Evolutionary conservation across 257 asterid species (phyloP).

Genomic region (Voacanga thouarsii): DNA sequence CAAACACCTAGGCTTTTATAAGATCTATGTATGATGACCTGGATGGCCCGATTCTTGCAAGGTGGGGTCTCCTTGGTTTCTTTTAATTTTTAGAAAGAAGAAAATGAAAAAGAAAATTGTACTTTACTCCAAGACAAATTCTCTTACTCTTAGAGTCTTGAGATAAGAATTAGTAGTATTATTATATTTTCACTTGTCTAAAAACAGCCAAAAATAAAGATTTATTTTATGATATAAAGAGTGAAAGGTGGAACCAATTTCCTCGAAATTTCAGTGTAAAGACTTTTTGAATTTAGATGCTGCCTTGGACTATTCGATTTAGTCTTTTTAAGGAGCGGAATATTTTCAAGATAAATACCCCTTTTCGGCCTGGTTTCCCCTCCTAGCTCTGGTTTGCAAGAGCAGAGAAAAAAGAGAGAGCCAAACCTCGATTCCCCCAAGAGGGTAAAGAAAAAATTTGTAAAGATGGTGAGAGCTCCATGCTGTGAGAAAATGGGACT

Average conservation of each 20-base stretch:
- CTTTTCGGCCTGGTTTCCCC: slow-evolving; percentile 22
- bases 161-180: neutral
- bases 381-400: slow-evolving; percentile 11
- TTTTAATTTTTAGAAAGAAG: neutral
- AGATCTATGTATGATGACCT: slow-evolving; percentile 2
- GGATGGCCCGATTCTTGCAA: neutral
- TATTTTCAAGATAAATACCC: slow-evolving; percentile 45
- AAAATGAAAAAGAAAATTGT: neutral
- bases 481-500: slow-evolving; percentile 81
- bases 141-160: neutral
- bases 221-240: neutral
- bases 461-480: slow-evolving; percentile 81
- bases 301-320: slow-evolving; percentile 12
- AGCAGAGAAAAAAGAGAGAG: neutral
- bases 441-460: neutral
- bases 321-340: neutral
- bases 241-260: slow-evolving; percentile 30
- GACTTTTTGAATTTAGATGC: slow-evolving; percentile 32
- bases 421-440: neutral
- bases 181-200: neutral
- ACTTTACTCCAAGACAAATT: neutral
- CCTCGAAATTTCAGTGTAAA: slow-evolving; percentile 35
- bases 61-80: neutral
- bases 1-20: neutral
- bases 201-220: neutral